Evolutionary conservation across 345 rosid species (phyloP), one percentile per base, ranked within the genome.

Genomic region (Rhodamnia argentea): DNA sequence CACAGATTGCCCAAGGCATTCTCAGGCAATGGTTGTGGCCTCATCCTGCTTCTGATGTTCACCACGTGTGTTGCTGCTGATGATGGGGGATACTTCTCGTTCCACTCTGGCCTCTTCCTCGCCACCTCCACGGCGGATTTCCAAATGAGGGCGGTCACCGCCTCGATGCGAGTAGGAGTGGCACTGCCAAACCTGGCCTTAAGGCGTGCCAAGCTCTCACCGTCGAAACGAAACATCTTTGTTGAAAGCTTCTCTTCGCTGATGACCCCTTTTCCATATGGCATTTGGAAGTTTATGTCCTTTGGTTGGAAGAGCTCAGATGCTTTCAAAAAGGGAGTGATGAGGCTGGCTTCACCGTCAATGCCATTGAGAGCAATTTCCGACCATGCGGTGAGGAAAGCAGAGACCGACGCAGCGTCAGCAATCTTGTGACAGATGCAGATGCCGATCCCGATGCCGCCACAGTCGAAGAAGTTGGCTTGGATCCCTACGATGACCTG

Each of bases 1-100:
- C 90, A 88, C 7, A 88, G 85, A 84, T 88, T 88, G 24, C 90
- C 88, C 5, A 88, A 1, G 6, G 87, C 44, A 29, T 84, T 47
- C 27, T 82, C 85, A 0, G 88, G 88, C 59, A 88, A 70, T 57
- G 90, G 44, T 40, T 60, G 74, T 13, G 87, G 90, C 23, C 24
- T n/a, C 50, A 70, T 82, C 85, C 90, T 42, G 22, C 64, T 42
- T 4, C 86, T 84, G 11, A 88, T 82, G 78, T 88, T 86, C 81
- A 88, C 88, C 11, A 55, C 64, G 27, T 86, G 86, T 11, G 90
- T 85, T 9, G 20, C 81, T 16, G 75, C 55, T 14, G 88, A 88
- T n/a, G 83, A 29, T 16, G 59, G 70, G 40, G 10, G 62, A 27
- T 29, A 75, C 53, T 56, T 75, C 83, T 7, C 57, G 23, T 74